These are phyloP conservation scores for Calocera viscosa DNA, from an alignment of 768 basidiomycete species.

Conservation along the genomic window DNA sequence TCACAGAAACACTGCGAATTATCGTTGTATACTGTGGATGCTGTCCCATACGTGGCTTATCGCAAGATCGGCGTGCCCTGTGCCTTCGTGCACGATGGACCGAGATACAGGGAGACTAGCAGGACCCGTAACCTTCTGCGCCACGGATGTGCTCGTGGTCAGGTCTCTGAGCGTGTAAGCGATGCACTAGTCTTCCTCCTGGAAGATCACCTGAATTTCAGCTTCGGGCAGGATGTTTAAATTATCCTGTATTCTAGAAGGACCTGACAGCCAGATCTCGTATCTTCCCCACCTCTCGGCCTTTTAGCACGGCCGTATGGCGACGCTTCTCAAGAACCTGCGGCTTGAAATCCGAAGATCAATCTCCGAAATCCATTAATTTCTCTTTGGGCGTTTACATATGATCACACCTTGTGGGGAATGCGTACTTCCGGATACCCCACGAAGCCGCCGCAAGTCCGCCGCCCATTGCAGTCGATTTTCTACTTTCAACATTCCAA, in stretches of 20 bases:
- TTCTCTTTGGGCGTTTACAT: background rate
- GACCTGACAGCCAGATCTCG: no score
- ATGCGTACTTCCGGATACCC: background rate
- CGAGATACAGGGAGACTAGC: background rate
- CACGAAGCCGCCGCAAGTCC: background rate
- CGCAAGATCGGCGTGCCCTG: background rate
- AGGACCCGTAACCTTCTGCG: no score
- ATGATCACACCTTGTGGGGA: background rate
- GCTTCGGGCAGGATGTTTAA: background rate
- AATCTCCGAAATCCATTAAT: background rate
- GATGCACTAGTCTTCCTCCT: background rate
- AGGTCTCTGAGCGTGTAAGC: no score
- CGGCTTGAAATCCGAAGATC: background rate
- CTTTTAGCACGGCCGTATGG: no score
- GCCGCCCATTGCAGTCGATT: background rate
- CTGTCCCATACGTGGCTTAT: background rate
- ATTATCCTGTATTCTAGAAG: background rate
- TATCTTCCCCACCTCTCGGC: no score
- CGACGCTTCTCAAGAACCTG: background rate
- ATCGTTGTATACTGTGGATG: background rate
- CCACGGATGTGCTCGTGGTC: no score
- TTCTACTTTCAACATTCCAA: background rate
- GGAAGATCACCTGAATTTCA: no score
- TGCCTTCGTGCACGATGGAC: background rate
- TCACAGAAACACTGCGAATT: background rate